phyloP scores from a whole-genome alignment of 306 rosid species.

The Arachis hypogaea region DNA sequence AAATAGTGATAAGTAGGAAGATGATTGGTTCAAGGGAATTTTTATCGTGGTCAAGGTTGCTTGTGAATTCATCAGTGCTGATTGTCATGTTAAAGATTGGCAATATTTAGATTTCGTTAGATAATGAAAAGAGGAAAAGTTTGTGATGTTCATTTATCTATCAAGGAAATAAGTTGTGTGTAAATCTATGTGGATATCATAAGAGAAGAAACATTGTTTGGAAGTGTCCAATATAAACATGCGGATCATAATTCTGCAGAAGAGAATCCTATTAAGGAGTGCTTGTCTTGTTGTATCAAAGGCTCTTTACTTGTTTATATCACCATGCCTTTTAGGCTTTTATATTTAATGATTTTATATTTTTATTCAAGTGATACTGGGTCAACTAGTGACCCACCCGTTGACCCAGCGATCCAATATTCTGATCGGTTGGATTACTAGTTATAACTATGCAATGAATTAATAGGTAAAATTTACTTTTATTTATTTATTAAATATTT shows the following conservation, averaged over 20 bases:
- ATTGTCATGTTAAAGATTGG: constrained; percentile 18
- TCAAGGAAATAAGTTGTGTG: constrained; percentile 30
- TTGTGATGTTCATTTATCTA: not conserved
- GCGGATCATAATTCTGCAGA: not conserved
- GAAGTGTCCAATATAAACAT: constrained; percentile 8
- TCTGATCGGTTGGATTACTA: too few species aligned
- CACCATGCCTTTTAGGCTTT: constrained; percentile 30
- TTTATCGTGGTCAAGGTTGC: constrained; percentile 34
- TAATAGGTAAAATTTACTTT: too few species aligned
- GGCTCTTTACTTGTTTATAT: constrained; percentile 38
- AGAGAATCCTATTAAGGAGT: constrained; percentile 17
- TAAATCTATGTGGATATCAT: constrained; percentile 24
- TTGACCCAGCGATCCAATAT: too few species aligned
- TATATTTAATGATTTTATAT: not conserved
- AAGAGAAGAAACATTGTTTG: constrained; percentile 24
- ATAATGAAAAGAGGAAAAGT: too few species aligned
- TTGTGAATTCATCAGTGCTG: constrained; percentile 36
- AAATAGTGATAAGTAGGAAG: constrained; percentile 17
- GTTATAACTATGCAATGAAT: too few species aligned
- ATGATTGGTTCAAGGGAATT: constrained; percentile 4
- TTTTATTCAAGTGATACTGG: too few species aligned
- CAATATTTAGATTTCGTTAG: not conserved
- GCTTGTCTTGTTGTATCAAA: constrained; percentile 17
- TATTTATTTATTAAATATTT: too few species aligned
- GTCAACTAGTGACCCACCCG: too few species aligned